Conservation (phyloP, 2,329 filamentous ascomycete species). For the Neonectria coccinea region DNA sequence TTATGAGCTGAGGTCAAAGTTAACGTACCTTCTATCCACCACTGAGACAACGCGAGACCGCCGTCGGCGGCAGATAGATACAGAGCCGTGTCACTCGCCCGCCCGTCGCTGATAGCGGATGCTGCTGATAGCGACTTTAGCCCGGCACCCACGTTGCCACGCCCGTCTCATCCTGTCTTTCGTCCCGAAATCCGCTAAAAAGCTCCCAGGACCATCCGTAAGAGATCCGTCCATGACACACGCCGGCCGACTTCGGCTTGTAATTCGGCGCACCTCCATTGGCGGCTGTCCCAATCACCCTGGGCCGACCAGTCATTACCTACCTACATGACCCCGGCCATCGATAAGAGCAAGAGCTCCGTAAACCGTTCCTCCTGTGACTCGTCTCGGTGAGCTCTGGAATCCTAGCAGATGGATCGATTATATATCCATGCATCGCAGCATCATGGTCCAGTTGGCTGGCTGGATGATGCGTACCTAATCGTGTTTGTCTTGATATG, state of each 20-base stretch:
- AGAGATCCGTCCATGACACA: conserved; percentile 12
- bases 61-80: conserved; percentile 15
- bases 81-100: conserved; percentile 27
- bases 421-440: not conserved
- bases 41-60: conserved; percentile 21
- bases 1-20: conserved; percentile 32
- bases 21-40: conserved; percentile 35
- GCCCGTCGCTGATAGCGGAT: conserved; percentile 2
- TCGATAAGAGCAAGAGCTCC: conserved; percentile 44
- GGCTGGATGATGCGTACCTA: conserved; percentile 12
- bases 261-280: conserved; percentile 41
- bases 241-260: conserved; percentile 44
- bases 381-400: conserved; percentile 5
- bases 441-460: conserved; percentile 9
- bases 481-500: conserved; percentile 24
- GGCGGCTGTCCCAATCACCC: conserved; percentile 32
- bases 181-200: conserved; percentile 16
- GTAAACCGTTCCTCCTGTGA: conserved; percentile 8
- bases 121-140: conserved; percentile 27
- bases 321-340: conserved; percentile 33
- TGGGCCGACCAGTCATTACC: conserved; percentile 33
- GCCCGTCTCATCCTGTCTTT: conserved; percentile 7
- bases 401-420: conserved; percentile 8
- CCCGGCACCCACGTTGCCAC: conserved; percentile 10
- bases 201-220: conserved; percentile 4